Base-by-base conservation (phyloP, 73 alveolate genomes). In the Durusdinium trenchii region DNA sequence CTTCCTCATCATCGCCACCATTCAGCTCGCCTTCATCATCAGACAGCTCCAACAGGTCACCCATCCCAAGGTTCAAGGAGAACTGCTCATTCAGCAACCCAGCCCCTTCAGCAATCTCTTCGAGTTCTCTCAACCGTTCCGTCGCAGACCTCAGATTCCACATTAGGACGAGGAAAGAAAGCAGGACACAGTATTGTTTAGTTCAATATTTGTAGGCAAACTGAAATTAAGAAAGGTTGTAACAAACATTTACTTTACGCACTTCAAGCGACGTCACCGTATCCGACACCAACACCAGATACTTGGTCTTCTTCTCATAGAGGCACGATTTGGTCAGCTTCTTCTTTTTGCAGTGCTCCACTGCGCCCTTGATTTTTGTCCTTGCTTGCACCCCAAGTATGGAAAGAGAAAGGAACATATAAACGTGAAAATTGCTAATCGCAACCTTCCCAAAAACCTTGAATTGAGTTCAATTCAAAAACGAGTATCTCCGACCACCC, bases 321-420 rank as follows among this genome's bases (percentile, higher is more conserved):
- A 16, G 62, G 90, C 90, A 79, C 16, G 42, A 0, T 46, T 79
- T 79, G 38, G 43, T 12, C 67, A 79, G 1, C 90, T 47, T 79
- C 64, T 79, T 79, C 46, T n/a, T 20, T 48, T 40, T 47, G 64
- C 90, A 79, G 40, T 38, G 64, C 20, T 30, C n/a, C 45, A 79
- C 43, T 43, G 90, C 90, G 46, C 90, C 90, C 42, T 79, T 43
- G 90, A 79, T 47, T 42, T 79, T 75, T 3, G 54, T 42, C 86
- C 86, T 75, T 75, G 12, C 30, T 60, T 60, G 73, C 73, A 60
- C 18, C 18, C 30, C 6, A 60, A 32, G 6, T 23, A 1, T 23
- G 73, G 73, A 32, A 1, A 60, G 30, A 60, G 30, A 23, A 60
- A 60, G 30, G 4, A 0, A 2, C 18, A 23, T 23, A 12, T 57